Conservation (phyloP, 1,139 yeast species). For the Eremothecium cymbalariae region DNA sequence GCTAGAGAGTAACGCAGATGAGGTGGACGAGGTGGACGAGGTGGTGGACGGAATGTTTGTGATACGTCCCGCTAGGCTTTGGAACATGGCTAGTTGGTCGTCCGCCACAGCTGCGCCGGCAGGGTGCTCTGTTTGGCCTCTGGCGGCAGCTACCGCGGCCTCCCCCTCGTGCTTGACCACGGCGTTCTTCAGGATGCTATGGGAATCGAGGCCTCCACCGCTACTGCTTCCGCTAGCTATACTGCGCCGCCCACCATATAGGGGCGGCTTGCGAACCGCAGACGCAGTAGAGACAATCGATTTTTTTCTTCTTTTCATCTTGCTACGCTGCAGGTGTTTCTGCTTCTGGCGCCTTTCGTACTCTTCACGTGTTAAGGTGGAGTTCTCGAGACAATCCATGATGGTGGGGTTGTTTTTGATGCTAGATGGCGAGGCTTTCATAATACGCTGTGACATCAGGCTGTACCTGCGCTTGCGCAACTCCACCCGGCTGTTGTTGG, state of each 20-base stretch:
- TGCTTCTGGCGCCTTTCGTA: conserved; percentile 4
- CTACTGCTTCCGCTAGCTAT: no score
- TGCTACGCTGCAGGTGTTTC: conserved; percentile 4
- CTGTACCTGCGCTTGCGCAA: conserved; percentile 21
- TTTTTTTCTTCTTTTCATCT: conserved; percentile 2
- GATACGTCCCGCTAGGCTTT: neutral
- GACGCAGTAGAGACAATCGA: neutral
- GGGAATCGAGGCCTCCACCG: no score
- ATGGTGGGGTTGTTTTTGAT: conserved; percentile 7
- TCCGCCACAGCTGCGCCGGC: neutral
- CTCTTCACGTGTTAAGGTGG: conserved; percentile 3
- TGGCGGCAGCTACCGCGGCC: neutral
- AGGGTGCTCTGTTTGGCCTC: no score
- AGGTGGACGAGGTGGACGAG: conserved; percentile 2
- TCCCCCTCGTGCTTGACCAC: neutral
- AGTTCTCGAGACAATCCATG: conserved; percentile 5
- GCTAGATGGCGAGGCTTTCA: conserved; percentile 18
- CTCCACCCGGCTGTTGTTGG: conserved; percentile 16
- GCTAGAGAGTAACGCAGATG: conserved; percentile 2
- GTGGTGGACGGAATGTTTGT: neutral
- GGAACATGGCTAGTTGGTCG: neutral
- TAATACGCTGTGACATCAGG: conserved; percentile 20
- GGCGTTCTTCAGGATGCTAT: conserved; percentile 2
- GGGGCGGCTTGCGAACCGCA: conserved; percentile 1
- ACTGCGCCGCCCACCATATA: neutral